These are phyloP conservation scores for Vitis labrusca DNA, from an alignment of 164 flowering plant species.

Conservation along the genomic window DNA sequence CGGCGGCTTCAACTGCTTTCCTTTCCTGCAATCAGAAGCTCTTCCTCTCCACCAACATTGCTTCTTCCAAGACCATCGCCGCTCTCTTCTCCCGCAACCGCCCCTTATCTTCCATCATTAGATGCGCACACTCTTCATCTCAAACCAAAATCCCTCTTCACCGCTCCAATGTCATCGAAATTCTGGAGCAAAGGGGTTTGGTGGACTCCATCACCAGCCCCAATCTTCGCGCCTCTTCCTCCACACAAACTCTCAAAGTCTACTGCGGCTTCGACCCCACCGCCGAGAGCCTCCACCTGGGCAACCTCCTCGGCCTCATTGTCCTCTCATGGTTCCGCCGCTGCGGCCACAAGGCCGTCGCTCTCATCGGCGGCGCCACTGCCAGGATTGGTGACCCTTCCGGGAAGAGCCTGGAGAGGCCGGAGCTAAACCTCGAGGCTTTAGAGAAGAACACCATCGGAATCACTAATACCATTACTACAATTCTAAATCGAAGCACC, in stretches of 20 bases:
- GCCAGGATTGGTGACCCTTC: conserved; percentile 87
- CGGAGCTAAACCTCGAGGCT: conserved; percentile 53
- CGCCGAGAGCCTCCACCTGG: conserved; percentile 76
- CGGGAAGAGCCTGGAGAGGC: conserved; percentile 72
- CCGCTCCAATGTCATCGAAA: conserved; percentile 49
- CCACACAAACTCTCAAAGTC: conserved; percentile 35
- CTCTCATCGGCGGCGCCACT: conserved; percentile 82
- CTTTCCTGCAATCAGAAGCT: no score
- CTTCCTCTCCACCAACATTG: no score
- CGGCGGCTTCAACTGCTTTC: no score
- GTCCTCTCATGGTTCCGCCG: conserved; percentile 82
- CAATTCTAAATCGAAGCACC: conserved; percentile 30
- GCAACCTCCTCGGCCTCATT: conserved; percentile 75
- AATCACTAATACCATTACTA: conserved; percentile 32
- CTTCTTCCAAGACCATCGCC: no score
- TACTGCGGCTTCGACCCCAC: conserved; percentile 94
- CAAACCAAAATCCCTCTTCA: background rate
- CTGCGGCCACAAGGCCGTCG: conserved; percentile 64
- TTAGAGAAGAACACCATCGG: conserved; percentile 51
- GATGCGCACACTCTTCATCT: no score
- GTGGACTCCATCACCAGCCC: conserved; percentile 72
- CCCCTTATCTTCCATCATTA: no score
- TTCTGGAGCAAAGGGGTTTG: conserved; percentile 69
- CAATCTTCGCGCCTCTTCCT: conserved; percentile 41
- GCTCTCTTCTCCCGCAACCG: no score